Base-by-base conservation (phyloP, 2,329 filamentous ascomycete genomes). In the Clonostachys rosea region DNA sequence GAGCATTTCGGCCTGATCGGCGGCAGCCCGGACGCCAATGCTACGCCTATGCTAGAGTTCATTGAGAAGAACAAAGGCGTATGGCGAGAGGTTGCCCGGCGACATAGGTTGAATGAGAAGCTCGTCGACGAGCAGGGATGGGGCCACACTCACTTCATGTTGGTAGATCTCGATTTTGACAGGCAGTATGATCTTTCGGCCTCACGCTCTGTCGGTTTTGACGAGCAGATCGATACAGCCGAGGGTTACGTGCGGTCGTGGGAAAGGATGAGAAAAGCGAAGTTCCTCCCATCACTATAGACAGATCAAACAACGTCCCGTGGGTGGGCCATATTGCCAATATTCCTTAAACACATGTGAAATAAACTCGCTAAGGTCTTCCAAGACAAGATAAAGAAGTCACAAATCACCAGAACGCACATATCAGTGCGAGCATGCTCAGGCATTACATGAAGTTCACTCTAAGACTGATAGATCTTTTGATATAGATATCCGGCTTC, bases 151-250 rank as follows among this genome's bases (percentile, higher is more conserved):
- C 48, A 51, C 9, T 49, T 52, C 13, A 55, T 54, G 51, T 4
- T 54, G 14, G 49, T 50, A 2, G 18, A 56, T 7, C 54, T 47
- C 17, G 52, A 54, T 40, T 56, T 55, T 47, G 49, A 55, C n/a
- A 41, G 54, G 12, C 44, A 54, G 40, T 51, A 50, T n/a, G 52
- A 56, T 33, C 40, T 55, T 30, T 47, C 49, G 36, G n/a, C 17
- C 7, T 17, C 48, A 5, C 45, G 50, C 5, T 43, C 43, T 12
- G 51, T 53, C 6, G 52, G 54, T 6, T 54, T 56, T 24, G 6
- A 6, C 6, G 51, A 56, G 42, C 37, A 45, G 34, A 47, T 49
- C 6, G 52, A 50, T 13, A 55, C 52, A 3, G 46, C 47, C 5
- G 16, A 53, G 17, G 46, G 46, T 3, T 54, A 53, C 14, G 11